Evolutionary conservation across 345 rosid species (phyloP), one percentile per base, ranked within the genome.

Genomic region (Gossypium sturtianum): DNA sequence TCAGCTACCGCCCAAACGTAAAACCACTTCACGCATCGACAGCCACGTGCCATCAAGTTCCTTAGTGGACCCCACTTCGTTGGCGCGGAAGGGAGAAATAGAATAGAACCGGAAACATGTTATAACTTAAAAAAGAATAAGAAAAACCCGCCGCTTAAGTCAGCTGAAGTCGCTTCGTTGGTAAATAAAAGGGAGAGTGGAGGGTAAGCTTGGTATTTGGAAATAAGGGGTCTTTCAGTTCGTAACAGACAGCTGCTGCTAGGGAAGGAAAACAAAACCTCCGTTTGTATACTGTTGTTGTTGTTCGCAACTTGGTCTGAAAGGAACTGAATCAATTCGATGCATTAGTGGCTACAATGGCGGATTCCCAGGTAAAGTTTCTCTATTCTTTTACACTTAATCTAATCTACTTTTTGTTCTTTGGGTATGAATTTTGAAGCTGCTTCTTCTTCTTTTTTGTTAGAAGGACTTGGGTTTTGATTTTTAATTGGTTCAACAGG

Each of bases 191-290:
- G 0, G 59, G 75, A 41, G 2, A 8, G 0, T 0, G 1, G 63
- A 64, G 89, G 91, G 82, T 27, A 80, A 16, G 7, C 70, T 5
- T 6, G 12, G 90, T 78, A 80, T 72, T 6, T 6, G 10, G 88
- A 75, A 79, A 74, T 75, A 25, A 25, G 2, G 0, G 0, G 74
- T 23, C 66, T 84, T 86, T 87, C 91, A 66, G 91, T 89, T 89
- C 87, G 74, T 88, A 92, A 90, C 97, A 86, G 94, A 86, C 94
- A 82, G 86, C 87, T 79, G 86, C 87, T 79, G 76, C 84, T 81
- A 73, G 27, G 25, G 45, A 78, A 75, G 79, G 65, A 44, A 79
- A 78, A 77, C 64, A 49, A 79, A 79, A 75, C 77, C 84, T 54
- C 75, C 74, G 9, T 41, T 74, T 75, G 71, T 8, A 23, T 23